Evolutionary conservation across 495 filamentous ascomycete species (phyloP).

Genomic region (Penicillium roqueforti): DNA sequence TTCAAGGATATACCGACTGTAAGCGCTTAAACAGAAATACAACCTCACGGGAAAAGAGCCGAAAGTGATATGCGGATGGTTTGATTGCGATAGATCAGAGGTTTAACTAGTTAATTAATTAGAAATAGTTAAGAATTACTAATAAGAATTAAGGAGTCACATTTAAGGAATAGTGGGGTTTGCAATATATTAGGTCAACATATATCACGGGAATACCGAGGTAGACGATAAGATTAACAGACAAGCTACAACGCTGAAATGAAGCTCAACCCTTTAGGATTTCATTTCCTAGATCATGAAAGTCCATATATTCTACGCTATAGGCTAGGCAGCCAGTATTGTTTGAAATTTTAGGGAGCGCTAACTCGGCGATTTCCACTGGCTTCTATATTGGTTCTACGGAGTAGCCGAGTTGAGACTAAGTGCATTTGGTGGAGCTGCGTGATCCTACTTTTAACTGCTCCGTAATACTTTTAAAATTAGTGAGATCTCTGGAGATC

Average conservation of each 20-base stretch:
- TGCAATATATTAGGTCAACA: neutral
- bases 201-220: neutral
- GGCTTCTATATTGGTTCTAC: neutral
- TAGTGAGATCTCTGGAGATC: neutral
- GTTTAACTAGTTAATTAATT: too few species aligned
- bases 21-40: conserved; percentile 4
- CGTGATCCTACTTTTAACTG: too few species aligned
- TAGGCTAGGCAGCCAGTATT: neutral
- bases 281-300: too few species aligned
- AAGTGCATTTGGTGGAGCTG: neutral
- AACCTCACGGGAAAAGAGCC: conserved; percentile 3
- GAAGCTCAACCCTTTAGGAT: neutral
- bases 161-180: neutral
- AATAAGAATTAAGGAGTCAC: neutral
- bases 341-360: neutral
- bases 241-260: neutral
- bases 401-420: neutral
- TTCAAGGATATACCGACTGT: conserved; percentile 9
- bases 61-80: neutral
- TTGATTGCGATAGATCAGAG: conserved; percentile 5
- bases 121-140: too few species aligned
- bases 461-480: too few species aligned
- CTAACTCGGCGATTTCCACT: neutral
- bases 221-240: neutral
- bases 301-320: too few species aligned